phyloP scores from a whole-genome alignment of 768 basidiomycete genomes.

The Lactarius sanguifluus region DNA sequence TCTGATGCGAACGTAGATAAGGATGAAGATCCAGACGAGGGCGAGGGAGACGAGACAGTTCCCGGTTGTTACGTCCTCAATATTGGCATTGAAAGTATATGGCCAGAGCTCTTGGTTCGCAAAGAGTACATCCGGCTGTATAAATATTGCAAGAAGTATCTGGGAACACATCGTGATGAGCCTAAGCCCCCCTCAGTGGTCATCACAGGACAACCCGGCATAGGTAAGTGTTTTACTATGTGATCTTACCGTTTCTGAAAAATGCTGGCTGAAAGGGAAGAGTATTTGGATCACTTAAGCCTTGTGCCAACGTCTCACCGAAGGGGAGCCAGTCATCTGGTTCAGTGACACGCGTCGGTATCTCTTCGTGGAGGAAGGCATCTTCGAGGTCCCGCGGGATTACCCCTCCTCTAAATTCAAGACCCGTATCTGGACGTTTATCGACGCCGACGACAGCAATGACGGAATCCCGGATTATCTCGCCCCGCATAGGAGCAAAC shows the following conservation, averaged over 20 bases:
- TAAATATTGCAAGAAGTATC: neutral
- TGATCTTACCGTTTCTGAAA: neutral
- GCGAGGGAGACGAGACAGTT: neutral
- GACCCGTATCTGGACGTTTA: neutral
- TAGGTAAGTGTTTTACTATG: neutral
- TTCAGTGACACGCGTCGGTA: neutral
- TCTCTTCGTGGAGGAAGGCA: neutral
- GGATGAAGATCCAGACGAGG: no score
- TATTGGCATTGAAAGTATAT: neutral
- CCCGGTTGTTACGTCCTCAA: neutral
- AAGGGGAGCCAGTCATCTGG: neutral
- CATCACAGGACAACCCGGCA: neutral
- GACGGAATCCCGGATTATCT: neutral
- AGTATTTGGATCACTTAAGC: neutral
- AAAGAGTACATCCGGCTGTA: neutral
- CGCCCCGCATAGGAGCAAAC: neutral
- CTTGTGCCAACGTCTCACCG: neutral
- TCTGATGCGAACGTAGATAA: no score
- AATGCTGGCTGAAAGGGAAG: neutral
- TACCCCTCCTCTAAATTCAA: neutral
- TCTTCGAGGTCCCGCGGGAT: neutral
- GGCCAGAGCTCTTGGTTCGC: neutral
- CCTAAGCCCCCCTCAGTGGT: neutral
- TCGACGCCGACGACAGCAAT: neutral
- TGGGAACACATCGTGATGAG: neutral